A percentile compares a stretch with the other conserved stretches of the same genome.
These are phyloP conservation scores for Rutstroemia sp. DNA, from an alignment of 2,329 filamentous ascomycete genomes.

Conservation along the genomic window DNA sequence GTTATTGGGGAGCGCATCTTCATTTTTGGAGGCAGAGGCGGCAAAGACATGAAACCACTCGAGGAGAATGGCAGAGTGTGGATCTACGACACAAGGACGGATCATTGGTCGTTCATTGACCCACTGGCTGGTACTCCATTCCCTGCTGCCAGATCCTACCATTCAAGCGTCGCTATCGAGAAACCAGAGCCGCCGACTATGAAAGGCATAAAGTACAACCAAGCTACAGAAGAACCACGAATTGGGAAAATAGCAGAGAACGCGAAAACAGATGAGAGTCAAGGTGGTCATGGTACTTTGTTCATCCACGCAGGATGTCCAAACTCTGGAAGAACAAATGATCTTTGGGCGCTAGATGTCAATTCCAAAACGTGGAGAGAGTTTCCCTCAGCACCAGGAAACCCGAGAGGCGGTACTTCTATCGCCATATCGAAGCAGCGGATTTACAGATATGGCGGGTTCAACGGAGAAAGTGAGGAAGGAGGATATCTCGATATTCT, in stretches of 20 bases:
- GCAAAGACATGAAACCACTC: constrained; percentile 59
- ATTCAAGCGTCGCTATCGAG: constrained; percentile 51
- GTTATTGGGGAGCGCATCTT: constrained; percentile 66
- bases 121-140: constrained; percentile 43
- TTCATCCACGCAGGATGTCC: constrained; percentile 72
- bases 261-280: constrained; percentile 50
- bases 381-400: constrained; percentile 58
- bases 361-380: constrained; percentile 57
- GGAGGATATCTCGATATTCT: constrained; percentile 66
- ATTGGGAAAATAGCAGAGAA: constrained; percentile 48
- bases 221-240: constrained; percentile 43
- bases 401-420: constrained; percentile 58
- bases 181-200: constrained; percentile 36
- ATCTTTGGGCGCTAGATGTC: constrained; percentile 75
- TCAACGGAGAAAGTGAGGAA: constrained; percentile 61
- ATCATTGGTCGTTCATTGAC: constrained; percentile 57
- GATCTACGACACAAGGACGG: constrained; percentile 61
- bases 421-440: constrained; percentile 57
- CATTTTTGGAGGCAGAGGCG: constrained; percentile 73
- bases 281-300: constrained; percentile 60
- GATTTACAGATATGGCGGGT: constrained; percentile 75
- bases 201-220: constrained; percentile 20
- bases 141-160: constrained; percentile 64
- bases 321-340: constrained; percentile 51
- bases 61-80: constrained; percentile 70